phyloP scores from a whole-genome alignment of 176 grass and related monocot genomes.

The Oryza nivara region DNA sequence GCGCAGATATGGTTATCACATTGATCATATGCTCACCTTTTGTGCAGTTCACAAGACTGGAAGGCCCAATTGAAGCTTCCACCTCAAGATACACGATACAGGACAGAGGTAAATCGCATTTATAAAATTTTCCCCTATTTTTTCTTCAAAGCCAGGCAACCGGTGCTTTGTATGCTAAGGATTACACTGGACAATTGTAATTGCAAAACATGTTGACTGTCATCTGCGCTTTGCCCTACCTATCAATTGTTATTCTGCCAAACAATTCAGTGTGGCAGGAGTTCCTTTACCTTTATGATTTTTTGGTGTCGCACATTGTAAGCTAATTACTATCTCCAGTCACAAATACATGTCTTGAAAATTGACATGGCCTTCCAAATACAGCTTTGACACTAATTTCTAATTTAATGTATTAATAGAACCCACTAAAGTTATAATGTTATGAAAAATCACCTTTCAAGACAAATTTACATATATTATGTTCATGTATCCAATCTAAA shows the following conservation, averaged over 20 bases:
- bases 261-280: background rate
- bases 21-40: slow-evolving; percentile 31
- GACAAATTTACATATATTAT: background rate
- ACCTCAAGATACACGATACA: slow-evolving; percentile 80
- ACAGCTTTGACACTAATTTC: too few relatives aligned
- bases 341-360: too few relatives aligned
- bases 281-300: background rate
- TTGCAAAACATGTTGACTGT: slow-evolving; percentile 14
- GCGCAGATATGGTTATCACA: background rate
- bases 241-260: slow-evolving; percentile 22
- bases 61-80: slow-evolving; percentile 88
- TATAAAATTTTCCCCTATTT: background rate
- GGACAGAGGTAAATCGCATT: slow-evolving; percentile 70
- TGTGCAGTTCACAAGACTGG: slow-evolving; percentile 87
- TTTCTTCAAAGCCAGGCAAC: background rate
- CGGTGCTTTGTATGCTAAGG: background rate
- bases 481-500: too few relatives aligned
- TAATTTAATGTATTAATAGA: too few relatives aligned
- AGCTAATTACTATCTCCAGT: too few relatives aligned
- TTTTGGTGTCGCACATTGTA: slow-evolving; percentile 12
- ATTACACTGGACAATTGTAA: background rate
- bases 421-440: background rate
- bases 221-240: background rate
- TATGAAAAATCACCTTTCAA: background rate
- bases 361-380: too few relatives aligned